These are phyloP conservation scores for Primulina tabacum DNA, from an alignment of 257 asterid species.

Conservation along the genomic window DNA sequence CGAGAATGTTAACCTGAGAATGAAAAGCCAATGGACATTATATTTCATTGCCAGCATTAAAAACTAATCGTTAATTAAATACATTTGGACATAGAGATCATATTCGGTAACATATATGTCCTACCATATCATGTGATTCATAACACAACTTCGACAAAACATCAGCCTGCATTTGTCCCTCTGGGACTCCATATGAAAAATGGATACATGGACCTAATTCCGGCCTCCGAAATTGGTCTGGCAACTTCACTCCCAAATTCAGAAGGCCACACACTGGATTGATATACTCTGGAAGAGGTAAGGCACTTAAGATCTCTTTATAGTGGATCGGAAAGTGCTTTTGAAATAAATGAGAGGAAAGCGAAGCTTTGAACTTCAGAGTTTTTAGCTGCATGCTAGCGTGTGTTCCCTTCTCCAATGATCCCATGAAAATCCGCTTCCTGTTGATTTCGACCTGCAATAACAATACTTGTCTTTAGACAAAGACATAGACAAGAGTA, in stretches of 20 bases:
- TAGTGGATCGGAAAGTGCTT: conserved; percentile 80
- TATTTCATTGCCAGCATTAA: conserved; percentile 9
- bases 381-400: conserved; percentile 58
- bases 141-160: conserved; percentile 66
- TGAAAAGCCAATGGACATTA: conserved; percentile 33
- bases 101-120: background rate
- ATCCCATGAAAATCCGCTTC: conserved; percentile 74
- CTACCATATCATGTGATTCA: conserved; percentile 84
- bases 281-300: conserved; percentile 85
- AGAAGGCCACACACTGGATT: conserved; percentile 77
- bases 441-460: conserved; percentile 80
- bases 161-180: conserved; percentile 64
- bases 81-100: conserved; percentile 10
- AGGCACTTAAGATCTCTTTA: conserved; percentile 57
- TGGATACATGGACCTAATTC: conserved; percentile 83
- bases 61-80: background rate
- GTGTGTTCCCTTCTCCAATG: conserved; percentile 64
- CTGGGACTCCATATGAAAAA: conserved; percentile 74
- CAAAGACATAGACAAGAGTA: conserved; percentile 2
- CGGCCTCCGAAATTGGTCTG: conserved; percentile 55
- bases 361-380: conserved; percentile 71
- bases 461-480: conserved; percentile 15
- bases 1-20: conserved; percentile 88
- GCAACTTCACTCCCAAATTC: conserved; percentile 71
- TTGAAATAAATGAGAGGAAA: conserved; percentile 70